Conservation (phyloP, 345 rosid genomes). For the Nephelium lappaceum region DNA sequence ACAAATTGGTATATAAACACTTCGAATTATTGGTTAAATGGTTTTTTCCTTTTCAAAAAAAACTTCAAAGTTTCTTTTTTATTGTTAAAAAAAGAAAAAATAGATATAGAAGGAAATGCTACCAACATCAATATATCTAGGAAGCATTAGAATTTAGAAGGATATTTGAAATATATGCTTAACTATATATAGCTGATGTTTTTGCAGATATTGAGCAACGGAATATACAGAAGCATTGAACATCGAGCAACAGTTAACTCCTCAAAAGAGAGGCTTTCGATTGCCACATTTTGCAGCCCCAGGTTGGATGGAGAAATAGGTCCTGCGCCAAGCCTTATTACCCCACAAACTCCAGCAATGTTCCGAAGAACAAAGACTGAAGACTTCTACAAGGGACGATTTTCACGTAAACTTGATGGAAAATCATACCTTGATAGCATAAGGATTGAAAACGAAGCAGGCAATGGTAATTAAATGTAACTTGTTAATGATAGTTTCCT, state of each 20-base stretch:
- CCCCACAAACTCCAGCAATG: neutral
- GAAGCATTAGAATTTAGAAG: too few species aligned
- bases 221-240: neutral
- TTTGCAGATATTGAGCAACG: slow-evolving; percentile 17
- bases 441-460: neutral
- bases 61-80: too few species aligned
- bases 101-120: too few species aligned
- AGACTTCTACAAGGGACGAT: neutral
- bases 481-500: too few species aligned
- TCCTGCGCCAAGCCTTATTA: slow-evolving; percentile 1
- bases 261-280: neutral
- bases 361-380: neutral
- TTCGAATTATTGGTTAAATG: neutral
- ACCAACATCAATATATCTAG: too few species aligned
- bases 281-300: neutral
- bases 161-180: too few species aligned
- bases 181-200: neutral
- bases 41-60: neutral
- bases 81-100: too few species aligned
- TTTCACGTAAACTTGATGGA: neutral
- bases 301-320: neutral
- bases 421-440: neutral
- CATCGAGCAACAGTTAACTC: slow-evolving; percentile 14
- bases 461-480: neutral
- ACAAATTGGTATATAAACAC: too few species aligned